A percentile compares a stretch with the other conserved stretches of the same genome.
Conservation (phyloP, 768 basidiomycete genomes). For the Phylloporus arenicola region DNA sequence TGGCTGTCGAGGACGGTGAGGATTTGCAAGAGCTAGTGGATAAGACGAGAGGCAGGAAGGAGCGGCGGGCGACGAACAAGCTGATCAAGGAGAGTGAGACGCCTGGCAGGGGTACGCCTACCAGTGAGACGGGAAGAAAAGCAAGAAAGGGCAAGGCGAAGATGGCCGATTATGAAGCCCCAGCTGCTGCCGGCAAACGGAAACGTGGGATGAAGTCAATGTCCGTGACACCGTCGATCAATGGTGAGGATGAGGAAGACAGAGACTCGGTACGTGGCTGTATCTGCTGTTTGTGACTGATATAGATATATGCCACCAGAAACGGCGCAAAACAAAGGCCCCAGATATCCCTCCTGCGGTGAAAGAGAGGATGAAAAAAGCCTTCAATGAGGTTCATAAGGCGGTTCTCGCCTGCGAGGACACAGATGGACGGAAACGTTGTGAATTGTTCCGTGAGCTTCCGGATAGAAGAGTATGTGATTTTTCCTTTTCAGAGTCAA, state of each 20-base stretch:
- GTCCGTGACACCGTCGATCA: constrained; percentile 70
- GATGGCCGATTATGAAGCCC: constrained; percentile 45
- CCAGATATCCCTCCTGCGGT: constrained; percentile 52
- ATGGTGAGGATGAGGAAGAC: constrained; percentile 75
- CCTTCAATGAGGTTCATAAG: constrained; percentile 68
- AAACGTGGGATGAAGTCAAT: constrained; percentile 69
- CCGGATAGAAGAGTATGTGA: constrained; percentile 65
- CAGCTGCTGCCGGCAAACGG: constrained; percentile 53
- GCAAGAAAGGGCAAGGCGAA: constrained; percentile 57
- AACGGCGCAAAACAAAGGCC: constrained; percentile 77
- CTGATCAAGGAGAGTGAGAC: constrained; percentile 52
- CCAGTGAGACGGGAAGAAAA: constrained; percentile 57
- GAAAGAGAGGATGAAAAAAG: constrained; percentile 79
- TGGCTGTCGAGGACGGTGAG: constrained; percentile 79
- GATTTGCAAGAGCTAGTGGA: constrained; percentile 72
- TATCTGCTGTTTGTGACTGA: neutral
- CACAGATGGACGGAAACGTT: constrained; percentile 69
- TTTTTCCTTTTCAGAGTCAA: neutral
- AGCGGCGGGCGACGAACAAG: constrained; percentile 56
- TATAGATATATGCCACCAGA: constrained; percentile 39
- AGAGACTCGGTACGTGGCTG: constrained; percentile 53
- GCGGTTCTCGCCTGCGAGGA: constrained; percentile 72
- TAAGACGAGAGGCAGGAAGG: constrained; percentile 57
- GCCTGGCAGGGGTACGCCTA: constrained; percentile 61
- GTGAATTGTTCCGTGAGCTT: constrained; percentile 84